Conservation (phyloP, 2,329 filamentous ascomycete species). For the Sporothrix pseudoabietina region DNA sequence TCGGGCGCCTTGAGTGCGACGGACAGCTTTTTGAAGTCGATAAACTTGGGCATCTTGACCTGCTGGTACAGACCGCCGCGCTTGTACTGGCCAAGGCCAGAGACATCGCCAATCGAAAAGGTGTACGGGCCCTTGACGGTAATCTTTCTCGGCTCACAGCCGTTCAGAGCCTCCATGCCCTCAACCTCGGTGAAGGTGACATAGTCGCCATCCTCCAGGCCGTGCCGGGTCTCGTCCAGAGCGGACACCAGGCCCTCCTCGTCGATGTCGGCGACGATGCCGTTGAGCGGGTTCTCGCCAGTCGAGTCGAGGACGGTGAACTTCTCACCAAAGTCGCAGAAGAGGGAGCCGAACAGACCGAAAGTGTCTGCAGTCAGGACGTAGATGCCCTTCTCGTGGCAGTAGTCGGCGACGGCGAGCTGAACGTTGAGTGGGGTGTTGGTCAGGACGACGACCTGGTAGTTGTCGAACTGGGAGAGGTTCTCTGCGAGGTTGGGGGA, state of each 20-base stretch:
- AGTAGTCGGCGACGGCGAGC: slow-evolving; percentile 84
- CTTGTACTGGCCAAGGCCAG: slow-evolving; percentile 81
- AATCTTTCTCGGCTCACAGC: slow-evolving; percentile 81
- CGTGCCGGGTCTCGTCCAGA: slow-evolving; percentile 91
- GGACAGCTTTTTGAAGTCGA: slow-evolving; percentile 83
- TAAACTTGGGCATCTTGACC: slow-evolving; percentile 96
- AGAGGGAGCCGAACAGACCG: slow-evolving; percentile 91
- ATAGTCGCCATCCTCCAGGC: slow-evolving; percentile 92
- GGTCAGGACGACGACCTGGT: slow-evolving; percentile 90
- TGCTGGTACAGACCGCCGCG: slow-evolving; percentile 89
- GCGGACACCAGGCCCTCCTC: slow-evolving; percentile 90
- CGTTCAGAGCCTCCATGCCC: slow-evolving; percentile 88
- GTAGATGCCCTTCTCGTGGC: slow-evolving; percentile 90
- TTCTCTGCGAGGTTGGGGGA: slow-evolving; percentile 71
- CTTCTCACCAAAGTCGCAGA: slow-evolving; percentile 95
- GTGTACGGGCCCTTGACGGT: slow-evolving; percentile 95
- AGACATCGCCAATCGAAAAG: slow-evolving; percentile 94
- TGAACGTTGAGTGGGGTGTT: slow-evolving; percentile 80
- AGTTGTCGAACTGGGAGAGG: slow-evolving; percentile 80
- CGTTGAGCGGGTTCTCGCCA: slow-evolving; percentile 82
- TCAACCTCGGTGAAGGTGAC: slow-evolving; percentile 93
- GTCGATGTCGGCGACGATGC: slow-evolving; percentile 88
- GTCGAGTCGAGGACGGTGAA: slow-evolving; percentile 89
- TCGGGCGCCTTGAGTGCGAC: slow-evolving; percentile 83
- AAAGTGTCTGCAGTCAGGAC: slow-evolving; percentile 86